Percentiles rank a stretch among this genome's conserved stretches.
Conservation (phyloP, 208 protist species). For the Acanthamoeba triangularis region DNA sequence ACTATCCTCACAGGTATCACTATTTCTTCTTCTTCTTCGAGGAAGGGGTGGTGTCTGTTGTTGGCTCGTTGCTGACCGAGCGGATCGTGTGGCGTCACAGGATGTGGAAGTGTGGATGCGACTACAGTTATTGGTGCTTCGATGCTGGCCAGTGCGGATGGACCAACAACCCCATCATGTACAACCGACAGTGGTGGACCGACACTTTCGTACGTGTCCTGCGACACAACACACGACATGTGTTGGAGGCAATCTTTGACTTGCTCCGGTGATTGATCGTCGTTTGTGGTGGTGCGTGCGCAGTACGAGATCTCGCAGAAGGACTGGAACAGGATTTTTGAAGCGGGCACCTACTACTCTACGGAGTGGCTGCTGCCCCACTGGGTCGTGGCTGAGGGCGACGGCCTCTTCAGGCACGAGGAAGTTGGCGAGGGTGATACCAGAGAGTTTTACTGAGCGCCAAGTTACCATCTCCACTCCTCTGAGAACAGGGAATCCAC, state of each 20-base stretch:
- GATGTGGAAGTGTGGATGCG: constrained; percentile 48
- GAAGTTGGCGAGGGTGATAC: constrained; percentile 52
- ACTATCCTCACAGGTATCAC: constrained; percentile 23
- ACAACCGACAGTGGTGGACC: constrained; percentile 23
- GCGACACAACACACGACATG: neutral
- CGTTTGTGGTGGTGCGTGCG: neutral
- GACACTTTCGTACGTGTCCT: constrained; percentile 15
- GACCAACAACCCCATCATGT: constrained; percentile 72
- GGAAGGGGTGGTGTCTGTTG: neutral
- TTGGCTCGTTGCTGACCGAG: neutral
- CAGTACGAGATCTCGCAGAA: constrained; percentile 51
- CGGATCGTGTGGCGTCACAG: neutral
- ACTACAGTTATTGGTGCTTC: constrained; percentile 56
- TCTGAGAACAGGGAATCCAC: neutral
- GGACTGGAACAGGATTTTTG: constrained; percentile 72
- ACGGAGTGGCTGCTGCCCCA: constrained; percentile 62
- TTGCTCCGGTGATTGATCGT: neutral
- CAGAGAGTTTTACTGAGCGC: constrained; percentile 39
- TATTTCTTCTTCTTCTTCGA: neutral
- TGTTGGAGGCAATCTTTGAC: no score
- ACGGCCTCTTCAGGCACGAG: constrained; percentile 62
- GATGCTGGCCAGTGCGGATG: constrained; percentile 47
- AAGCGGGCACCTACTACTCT: constrained; percentile 53
- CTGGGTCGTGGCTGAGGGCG: constrained; percentile 55
- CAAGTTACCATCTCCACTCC: neutral